phyloP scores from a whole-genome alignment of 1,139 yeast species.

The Eremothecium cymbalariae region DNA sequence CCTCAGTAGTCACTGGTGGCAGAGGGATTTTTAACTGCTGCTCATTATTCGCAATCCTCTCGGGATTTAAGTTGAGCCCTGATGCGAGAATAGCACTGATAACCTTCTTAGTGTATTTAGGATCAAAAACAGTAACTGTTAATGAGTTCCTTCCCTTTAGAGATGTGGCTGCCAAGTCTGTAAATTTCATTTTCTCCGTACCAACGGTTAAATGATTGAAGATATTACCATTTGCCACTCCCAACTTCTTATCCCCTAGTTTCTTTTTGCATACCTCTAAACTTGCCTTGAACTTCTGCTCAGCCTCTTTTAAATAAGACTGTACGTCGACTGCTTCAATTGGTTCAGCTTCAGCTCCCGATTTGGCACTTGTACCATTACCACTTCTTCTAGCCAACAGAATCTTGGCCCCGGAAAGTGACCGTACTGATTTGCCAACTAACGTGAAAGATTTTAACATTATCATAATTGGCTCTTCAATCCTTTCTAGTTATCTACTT shows the following conservation, averaged over 20 bases:
- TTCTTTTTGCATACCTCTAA: slow-evolving; percentile 48
- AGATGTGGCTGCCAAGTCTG: slow-evolving; percentile 66
- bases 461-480: too few relatives aligned
- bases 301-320: slow-evolving; percentile 36
- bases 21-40: slow-evolving; percentile 67
- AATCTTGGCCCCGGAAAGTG: too few relatives aligned
- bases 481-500: too few relatives aligned
- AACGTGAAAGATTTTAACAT: too few relatives aligned
- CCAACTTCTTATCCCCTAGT: slow-evolving; percentile 56
- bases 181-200: slow-evolving; percentile 42
- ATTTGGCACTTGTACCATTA: too few relatives aligned
- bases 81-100: slow-evolving; percentile 63
- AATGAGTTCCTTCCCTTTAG: slow-evolving; percentile 62
- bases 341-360: too few relatives aligned
- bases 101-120: slow-evolving; percentile 58
- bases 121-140: slow-evolving; percentile 76
- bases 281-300: slow-evolving; percentile 41
- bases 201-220: slow-evolving; percentile 56
- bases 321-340: slow-evolving; percentile 33
- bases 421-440: too few relatives aligned
- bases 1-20: slow-evolving; percentile 68
- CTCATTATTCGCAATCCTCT: slow-evolving; percentile 59
- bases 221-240: slow-evolving; percentile 56
- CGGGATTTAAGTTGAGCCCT: slow-evolving; percentile 70
- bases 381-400: too few relatives aligned